Evolutionary conservation across 345 rosid species (phyloP).

Genomic region (Eutrema yunnanense): DNA sequence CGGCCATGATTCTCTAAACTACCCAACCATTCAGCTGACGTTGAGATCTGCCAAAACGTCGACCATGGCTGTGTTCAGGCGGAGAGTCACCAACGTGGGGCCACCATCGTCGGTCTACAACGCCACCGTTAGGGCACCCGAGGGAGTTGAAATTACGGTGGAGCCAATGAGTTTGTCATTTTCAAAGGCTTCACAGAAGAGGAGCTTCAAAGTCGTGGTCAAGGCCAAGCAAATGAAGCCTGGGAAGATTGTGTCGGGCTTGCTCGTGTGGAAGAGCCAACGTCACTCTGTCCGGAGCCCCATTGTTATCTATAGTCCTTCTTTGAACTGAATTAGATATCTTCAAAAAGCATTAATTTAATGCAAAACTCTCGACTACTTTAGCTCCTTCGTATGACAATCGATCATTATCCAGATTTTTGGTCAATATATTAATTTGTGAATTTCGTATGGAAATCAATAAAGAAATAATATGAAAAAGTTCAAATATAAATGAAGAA

Average conservation of each 20-base stretch:
- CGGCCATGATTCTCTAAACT: slow-evolving; percentile 74
- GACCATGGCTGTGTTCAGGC: slow-evolving; percentile 41
- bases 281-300: slow-evolving; percentile 65
- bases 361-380: background rate
- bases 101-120: slow-evolving; percentile 43
- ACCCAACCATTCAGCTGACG: slow-evolving; percentile 73
- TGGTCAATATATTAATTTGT: background rate
- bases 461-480: no score
- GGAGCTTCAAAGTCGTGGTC: slow-evolving; percentile 73
- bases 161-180: slow-evolving; percentile 54
- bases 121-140: slow-evolving; percentile 52
- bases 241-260: slow-evolving; percentile 49
- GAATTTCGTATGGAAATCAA: background rate
- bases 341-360: background rate
- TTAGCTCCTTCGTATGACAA: background rate
- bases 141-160: slow-evolving; percentile 55
- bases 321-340: background rate
- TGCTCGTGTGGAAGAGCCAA: slow-evolving; percentile 62
- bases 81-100: slow-evolving; percentile 82
- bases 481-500: no score
- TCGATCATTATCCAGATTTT: background rate
- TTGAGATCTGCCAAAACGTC: slow-evolving; percentile 23
- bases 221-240: slow-evolving; percentile 40
- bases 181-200: slow-evolving; percentile 37
- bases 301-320: slow-evolving; percentile 42